A percentile compares a stretch with the other conserved stretches of the same genome.
These are phyloP conservation scores for Lactarius pseudohatsudake DNA, from an alignment of 768 basidiomycete genomes.

Conservation along the genomic window DNA sequence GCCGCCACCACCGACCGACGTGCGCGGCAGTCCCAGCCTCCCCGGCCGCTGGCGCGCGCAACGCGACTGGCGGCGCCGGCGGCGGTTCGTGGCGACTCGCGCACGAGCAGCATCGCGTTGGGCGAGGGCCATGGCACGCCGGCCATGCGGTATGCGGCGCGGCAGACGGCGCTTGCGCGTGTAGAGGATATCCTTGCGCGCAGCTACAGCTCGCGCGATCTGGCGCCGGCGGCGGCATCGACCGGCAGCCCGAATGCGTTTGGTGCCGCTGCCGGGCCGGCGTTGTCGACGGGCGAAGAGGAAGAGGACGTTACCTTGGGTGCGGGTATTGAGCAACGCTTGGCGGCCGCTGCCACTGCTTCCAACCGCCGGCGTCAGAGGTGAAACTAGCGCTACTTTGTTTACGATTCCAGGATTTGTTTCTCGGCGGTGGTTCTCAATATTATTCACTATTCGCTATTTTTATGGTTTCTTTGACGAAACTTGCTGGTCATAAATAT, in stretches of 20 bases:
- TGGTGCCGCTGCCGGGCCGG: slow-evolving; percentile 27
- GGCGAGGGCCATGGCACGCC: slow-evolving; percentile 27
- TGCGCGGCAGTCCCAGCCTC: not conserved
- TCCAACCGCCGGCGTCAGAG: not conserved
- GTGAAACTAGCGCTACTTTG: not conserved
- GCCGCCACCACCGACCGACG: not conserved
- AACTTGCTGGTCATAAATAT: no score
- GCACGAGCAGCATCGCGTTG: slow-evolving; percentile 18
- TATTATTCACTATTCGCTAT: no score
- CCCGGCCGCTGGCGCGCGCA: not conserved
- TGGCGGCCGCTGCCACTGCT: slow-evolving; percentile 5
- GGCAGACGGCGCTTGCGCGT: slow-evolving; percentile 33
- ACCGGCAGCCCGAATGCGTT: slow-evolving; percentile 30
- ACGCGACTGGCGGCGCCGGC: not conserved
- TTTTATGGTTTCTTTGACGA: no score
- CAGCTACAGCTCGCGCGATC: slow-evolving; percentile 33
- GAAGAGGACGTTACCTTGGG: slow-evolving; percentile 18
- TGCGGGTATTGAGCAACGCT: slow-evolving; percentile 29
- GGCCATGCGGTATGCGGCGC: slow-evolving; percentile 33
- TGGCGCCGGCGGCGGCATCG: not conserved
- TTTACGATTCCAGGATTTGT: no score
- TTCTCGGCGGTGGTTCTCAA: no score
- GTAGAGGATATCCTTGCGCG: slow-evolving; percentile 36
- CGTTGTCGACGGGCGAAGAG: no score
- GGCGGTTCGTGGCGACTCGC: slow-evolving; percentile 15